Evolutionary conservation across 176 grass and related monocot genomes (phyloP).

Genomic region (Pontederia crassipes): DNA sequence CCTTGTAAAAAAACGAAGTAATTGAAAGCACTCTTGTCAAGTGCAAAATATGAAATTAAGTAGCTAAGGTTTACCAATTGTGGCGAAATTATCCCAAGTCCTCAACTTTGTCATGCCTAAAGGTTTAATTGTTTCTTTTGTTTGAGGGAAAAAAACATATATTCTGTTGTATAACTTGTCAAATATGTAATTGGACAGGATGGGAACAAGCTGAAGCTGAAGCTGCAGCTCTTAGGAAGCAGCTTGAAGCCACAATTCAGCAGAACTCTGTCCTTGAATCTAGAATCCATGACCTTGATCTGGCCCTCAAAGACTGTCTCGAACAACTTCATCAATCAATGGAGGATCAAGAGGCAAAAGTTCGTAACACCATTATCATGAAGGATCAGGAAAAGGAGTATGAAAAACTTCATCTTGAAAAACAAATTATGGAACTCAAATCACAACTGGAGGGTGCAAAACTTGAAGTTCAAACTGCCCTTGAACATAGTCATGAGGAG

Average conservation of each 20-base stretch:
- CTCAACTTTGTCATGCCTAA: too few species aligned
- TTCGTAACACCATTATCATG: constrained; percentile 33
- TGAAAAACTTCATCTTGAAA: constrained; percentile 42
- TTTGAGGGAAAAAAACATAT: neutral
- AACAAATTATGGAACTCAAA: constrained; percentile 38
- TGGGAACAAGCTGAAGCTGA: constrained; percentile 95
- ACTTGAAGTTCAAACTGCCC: constrained; percentile 22
- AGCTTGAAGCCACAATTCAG: constrained; percentile 57
- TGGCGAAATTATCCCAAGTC: too few species aligned
- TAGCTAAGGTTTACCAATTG: too few species aligned
- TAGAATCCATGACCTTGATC: constrained; percentile 65
- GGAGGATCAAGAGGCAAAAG: constrained; percentile 74
- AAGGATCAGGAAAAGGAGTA: constrained; percentile 42
- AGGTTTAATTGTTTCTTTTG: neutral
- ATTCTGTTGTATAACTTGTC: neutral
- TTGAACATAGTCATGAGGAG: constrained; percentile 33
- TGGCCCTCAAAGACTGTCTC: constrained; percentile 91
- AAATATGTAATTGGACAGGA: constrained; percentile 31
- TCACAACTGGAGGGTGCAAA: constrained; percentile 38
- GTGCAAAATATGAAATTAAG: too few species aligned
- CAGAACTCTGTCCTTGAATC: constrained; percentile 60
- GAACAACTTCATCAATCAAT: constrained; percentile 75
- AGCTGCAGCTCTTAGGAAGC: constrained; percentile 53
- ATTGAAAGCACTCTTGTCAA: too few species aligned
- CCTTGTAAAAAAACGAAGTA: too few species aligned